phyloP scores from a whole-genome alignment of 2,329 filamentous ascomycete species.

The Colletotrichum chlorophyti region DNA sequence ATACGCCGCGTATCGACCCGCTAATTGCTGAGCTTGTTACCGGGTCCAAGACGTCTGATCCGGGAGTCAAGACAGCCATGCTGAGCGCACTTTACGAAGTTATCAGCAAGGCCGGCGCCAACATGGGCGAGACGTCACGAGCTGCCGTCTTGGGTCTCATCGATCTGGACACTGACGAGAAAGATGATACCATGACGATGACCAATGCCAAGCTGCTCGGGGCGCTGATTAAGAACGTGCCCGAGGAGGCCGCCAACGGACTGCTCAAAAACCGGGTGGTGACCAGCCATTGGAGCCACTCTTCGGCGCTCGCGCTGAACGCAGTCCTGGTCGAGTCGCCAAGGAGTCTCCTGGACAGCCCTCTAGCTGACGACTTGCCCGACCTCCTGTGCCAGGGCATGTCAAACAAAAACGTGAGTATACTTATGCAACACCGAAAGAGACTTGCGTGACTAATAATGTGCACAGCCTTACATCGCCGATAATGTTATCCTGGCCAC shows the following conservation, averaged over 20 bases:
- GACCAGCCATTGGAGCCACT: constrained; percentile 74
- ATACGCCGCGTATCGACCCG: constrained; percentile 94
- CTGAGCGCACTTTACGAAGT: constrained; percentile 96
- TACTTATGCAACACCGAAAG: neutral
- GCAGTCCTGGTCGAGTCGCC: constrained; percentile 85
- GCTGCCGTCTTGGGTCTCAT: constrained; percentile 87
- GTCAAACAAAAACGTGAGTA: constrained; percentile 73
- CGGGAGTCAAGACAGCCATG: constrained; percentile 93
- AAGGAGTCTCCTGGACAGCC: constrained; percentile 68
- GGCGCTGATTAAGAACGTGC: constrained; percentile 86
- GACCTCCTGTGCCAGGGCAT: constrained; percentile 84
- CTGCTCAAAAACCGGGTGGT: constrained; percentile 78
- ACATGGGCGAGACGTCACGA: constrained; percentile 92
- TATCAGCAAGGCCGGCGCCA: constrained; percentile 89
- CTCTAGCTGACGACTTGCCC: constrained; percentile 75
- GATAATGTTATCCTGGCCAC: constrained; percentile 90
- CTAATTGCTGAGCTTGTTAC: constrained; percentile 91
- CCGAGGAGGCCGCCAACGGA: constrained; percentile 68
- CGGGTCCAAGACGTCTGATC: constrained; percentile 89
- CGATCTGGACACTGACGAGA: constrained; percentile 80
- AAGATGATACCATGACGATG: constrained; percentile 80
- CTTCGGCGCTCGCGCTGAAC: constrained; percentile 87
- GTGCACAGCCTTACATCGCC: constrained; percentile 74
- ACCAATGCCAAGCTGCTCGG: constrained; percentile 91
- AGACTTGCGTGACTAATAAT: constrained; percentile 29